Percentiles rank a stretch among this genome's conserved stretches.
Conservation (phyloP, 1,284 basidiomycete species). For the Ustilago tritici region DNA sequence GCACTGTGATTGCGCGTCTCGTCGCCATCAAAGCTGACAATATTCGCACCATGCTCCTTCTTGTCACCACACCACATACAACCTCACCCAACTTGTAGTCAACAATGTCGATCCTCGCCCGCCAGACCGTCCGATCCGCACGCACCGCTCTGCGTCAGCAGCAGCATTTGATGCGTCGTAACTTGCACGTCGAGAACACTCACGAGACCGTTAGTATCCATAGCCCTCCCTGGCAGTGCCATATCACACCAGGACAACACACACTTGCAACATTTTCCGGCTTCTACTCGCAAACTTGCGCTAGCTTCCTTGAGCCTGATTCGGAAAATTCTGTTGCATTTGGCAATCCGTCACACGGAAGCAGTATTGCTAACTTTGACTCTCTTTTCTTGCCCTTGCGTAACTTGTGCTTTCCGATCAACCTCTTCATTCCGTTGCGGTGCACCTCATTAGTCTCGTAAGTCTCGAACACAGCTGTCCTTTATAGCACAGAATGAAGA, state of each 20-base stretch:
- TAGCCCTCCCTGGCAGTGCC: not conserved
- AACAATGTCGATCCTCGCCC: conserved; percentile 58
- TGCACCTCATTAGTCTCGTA: conserved; percentile 21
- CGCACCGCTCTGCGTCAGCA: conserved; percentile 58
- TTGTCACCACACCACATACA: not conserved
- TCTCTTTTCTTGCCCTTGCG: not conserved
- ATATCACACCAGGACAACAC: not conserved
- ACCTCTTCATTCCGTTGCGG: not conserved
- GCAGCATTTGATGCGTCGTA: conserved; percentile 55
- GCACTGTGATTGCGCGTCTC: not conserved
- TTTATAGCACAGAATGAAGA: not conserved
- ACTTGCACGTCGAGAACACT: conserved; percentile 68
- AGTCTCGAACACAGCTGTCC: not conserved
- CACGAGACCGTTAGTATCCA: conserved; percentile 62
- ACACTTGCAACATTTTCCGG: not conserved
- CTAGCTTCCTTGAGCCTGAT: too few species aligned
- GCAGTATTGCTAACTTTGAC: not conserved
- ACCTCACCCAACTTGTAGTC: conserved; percentile 1
- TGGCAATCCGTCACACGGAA: not conserved
- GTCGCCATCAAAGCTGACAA: conserved; percentile 21
- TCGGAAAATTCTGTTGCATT: not conserved
- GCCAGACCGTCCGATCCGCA: conserved; percentile 53
- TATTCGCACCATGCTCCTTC: not conserved
- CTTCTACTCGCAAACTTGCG: too few species aligned
- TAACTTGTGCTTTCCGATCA: not conserved